A percentile compares a stretch with the other conserved stretches of the same genome.
phyloP scores from a whole-genome alignment of 331 rosid species.

The Cydonia oblonga region DNA sequence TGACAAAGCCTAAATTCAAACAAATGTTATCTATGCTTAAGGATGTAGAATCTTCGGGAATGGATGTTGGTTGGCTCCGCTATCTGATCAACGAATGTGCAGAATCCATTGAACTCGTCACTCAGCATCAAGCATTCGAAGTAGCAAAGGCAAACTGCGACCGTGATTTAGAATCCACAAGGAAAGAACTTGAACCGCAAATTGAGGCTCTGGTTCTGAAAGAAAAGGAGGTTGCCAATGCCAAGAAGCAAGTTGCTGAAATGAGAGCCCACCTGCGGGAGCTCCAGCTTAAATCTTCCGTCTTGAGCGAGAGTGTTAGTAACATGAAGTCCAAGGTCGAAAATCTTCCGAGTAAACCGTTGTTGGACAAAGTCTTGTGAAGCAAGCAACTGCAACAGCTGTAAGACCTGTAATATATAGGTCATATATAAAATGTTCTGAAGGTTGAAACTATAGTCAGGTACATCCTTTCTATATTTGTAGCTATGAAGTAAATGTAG shows the following conservation, averaged over 20 bases:
- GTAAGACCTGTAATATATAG: background rate
- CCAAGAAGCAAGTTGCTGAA: constrained; percentile 34
- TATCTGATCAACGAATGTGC: constrained; percentile 32
- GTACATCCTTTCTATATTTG: background rate
- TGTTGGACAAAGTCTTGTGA: constrained; percentile 44
- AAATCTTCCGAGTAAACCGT: constrained; percentile 30
- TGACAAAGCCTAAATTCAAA: constrained; percentile 45
- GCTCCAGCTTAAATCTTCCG: constrained; percentile 45
- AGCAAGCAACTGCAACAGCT: background rate
- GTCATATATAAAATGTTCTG: background rate
- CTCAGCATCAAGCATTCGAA: constrained; percentile 30
- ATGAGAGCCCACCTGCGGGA: constrained; percentile 44
- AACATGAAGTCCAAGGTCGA: constrained; percentile 45
- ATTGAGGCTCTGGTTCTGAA: constrained; percentile 41
- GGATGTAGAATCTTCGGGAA: constrained; percentile 64
- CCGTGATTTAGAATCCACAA: constrained; percentile 33
- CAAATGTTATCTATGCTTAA: constrained; percentile 60
- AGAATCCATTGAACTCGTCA: constrained; percentile 35
- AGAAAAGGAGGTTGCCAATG: constrained; percentile 48
- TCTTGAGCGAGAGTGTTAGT: constrained; percentile 24
- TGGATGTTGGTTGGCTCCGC: constrained; percentile 59
- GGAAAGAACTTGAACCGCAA: constrained; percentile 40
- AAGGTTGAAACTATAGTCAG: background rate
- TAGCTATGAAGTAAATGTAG: background rate
- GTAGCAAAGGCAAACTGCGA: constrained; percentile 35